Percentiles rank a stretch among this genome's conserved stretches.
Conservation (phyloP, 2,329 filamentous ascomycete genomes). For the Didymellaceae sp. region DNA sequence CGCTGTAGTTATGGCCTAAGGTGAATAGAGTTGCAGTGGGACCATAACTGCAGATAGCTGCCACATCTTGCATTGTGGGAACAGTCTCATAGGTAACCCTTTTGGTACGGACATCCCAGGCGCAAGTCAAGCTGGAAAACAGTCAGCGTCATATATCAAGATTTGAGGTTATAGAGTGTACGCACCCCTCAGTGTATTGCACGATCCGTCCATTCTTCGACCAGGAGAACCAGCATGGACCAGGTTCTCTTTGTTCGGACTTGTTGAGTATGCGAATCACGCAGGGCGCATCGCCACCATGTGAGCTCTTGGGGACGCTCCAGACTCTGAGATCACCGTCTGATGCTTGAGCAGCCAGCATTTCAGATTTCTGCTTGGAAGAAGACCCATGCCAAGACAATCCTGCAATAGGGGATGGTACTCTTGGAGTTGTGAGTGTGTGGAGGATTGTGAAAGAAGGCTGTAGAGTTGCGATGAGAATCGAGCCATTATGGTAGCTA, state of each 20-base stretch:
- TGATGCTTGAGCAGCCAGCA: conserved; percentile 90
- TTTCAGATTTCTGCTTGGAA: conserved; percentile 94
- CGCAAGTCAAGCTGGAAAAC: conserved; percentile 73
- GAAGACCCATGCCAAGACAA: conserved; percentile 97
- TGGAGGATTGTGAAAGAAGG: conserved; percentile 94
- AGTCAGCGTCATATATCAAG: conserved; percentile 28
- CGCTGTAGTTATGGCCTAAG: conserved; percentile 82
- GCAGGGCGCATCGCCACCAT: conserved; percentile 75
- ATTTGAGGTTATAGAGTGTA: conserved; percentile 35
- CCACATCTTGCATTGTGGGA: conserved; percentile 81
- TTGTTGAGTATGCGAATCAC: conserved; percentile 87
- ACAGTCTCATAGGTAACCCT: conserved; percentile 90
- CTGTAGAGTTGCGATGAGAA: conserved; percentile 86
- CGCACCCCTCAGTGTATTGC: conserved; percentile 89
- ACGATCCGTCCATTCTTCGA: conserved; percentile 97
- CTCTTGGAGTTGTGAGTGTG: conserved; percentile 82
- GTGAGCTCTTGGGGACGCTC: conserved; percentile 86
- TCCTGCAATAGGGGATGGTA: conserved; percentile 84
- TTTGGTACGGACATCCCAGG: conserved; percentile 98
- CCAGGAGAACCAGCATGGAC: conserved; percentile 96
- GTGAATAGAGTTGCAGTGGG: conserved; percentile 93
- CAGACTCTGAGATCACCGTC: conserved; percentile 94
- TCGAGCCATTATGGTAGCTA: conserved; percentile 94
- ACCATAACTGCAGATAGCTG: conserved; percentile 85
- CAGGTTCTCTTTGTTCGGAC: conserved; percentile 73